phyloP scores from a whole-genome alignment of 108 stramenopile species.

The Pseudonitzschia pungens region DNA sequence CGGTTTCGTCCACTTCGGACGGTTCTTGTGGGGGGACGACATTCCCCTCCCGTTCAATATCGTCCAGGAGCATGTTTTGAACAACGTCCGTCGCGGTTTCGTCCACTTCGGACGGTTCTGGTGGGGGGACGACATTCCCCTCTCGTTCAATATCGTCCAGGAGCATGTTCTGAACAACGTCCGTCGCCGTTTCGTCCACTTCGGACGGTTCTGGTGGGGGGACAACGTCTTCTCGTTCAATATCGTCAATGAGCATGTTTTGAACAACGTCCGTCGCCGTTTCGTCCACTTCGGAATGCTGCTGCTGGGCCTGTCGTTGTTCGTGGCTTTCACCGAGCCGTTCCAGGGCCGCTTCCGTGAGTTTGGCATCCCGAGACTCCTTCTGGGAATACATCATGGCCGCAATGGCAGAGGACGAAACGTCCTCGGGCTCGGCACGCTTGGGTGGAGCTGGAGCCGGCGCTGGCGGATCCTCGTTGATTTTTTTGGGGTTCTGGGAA shows the following conservation, averaged over 20 bases:
- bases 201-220: too few relatives aligned
- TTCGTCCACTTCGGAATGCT: background rate
- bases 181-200: background rate
- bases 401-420: background rate
- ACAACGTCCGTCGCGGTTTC: background rate
- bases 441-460: background rate
- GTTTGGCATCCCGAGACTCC: background rate
- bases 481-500: background rate
- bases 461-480: background rate
- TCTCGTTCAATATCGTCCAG: background rate
- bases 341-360: background rate
- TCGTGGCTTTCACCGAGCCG: background rate
- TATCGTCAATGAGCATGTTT: background rate
- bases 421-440: background rate
- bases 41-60: too few relatives aligned
- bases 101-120: too few relatives aligned
- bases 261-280: background rate
- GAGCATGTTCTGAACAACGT: background rate
- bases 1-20: background rate
- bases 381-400: slow-evolving; percentile 10
- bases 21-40: background rate
- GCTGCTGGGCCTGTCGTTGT: background rate
- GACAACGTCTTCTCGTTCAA: too few relatives aligned
- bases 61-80: too few relatives aligned
- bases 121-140: too few relatives aligned